phyloP scores from a whole-genome alignment of 2,329 filamentous ascomycete species.

The Sodiomyces alkalinus region DNA sequence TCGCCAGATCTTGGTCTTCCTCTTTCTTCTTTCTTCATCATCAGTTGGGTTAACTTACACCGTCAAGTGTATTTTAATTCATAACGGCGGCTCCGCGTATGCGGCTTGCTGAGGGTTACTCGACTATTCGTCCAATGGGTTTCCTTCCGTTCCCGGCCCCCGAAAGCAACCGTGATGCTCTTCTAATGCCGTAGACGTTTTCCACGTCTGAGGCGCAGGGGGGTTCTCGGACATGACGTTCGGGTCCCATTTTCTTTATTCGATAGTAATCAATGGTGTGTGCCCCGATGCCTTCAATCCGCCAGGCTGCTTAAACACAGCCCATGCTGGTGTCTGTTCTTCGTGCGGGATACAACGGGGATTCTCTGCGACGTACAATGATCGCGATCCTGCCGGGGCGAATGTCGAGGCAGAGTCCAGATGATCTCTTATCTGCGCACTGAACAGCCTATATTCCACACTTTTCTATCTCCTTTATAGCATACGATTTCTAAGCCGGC shows the following conservation, averaged over 20 bases:
- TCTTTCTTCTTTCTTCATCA: conserved; percentile 21
- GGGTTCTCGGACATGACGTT: conserved; percentile 23
- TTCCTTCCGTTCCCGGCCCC: conserved; percentile 41
- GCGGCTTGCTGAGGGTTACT: conserved; percentile 40
- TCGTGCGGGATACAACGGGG: no score
- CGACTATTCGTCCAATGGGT: conserved; percentile 25
- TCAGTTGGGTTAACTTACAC: conserved; percentile 32
- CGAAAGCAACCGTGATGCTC: conserved; percentile 29
- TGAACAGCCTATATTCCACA: no score
- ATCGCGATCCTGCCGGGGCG: no score
- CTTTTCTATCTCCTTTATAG: no score
- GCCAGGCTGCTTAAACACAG: background rate
- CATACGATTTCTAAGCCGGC: no score
- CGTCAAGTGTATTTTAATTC: conserved; percentile 33
- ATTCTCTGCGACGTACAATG: no score
- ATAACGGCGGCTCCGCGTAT: conserved; percentile 33
- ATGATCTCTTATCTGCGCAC: no score
- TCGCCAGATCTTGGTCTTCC: conserved; percentile 5
- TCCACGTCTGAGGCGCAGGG: conserved; percentile 34
- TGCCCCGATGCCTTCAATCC: background rate
- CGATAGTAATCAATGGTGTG: background rate
- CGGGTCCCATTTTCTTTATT: background rate
- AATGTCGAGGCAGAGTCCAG: no score
- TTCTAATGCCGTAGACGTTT: conserved; percentile 27
- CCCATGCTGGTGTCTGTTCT: no score